These are phyloP conservation scores for Aurinia saxatilis DNA, from an alignment of 345 rosid species.

Conservation along the genomic window DNA sequence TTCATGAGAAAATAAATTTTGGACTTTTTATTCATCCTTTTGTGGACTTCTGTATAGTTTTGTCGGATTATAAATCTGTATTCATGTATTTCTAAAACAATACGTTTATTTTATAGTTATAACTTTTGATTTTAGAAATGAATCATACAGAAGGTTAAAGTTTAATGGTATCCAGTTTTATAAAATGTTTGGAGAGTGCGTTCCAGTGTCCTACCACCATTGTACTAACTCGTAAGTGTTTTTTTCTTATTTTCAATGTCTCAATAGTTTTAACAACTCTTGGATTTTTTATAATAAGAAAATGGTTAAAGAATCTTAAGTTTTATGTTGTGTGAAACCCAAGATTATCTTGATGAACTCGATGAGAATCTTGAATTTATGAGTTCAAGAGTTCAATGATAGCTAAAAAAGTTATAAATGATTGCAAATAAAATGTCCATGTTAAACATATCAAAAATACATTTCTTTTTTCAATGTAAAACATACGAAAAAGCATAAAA, in stretches of 20 bases:
- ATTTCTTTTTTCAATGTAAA: no score
- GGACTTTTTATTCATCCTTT: constrained; percentile 15
- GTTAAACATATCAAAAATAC: no score
- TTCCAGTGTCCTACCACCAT: constrained; percentile 17
- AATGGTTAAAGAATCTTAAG: neutral
- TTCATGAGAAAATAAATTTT: constrained; percentile 7
- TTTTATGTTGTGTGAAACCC: neutral
- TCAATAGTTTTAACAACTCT: neutral
- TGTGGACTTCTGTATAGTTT: constrained; percentile 16
- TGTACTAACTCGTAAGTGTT: constrained; percentile 11
- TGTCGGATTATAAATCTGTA: constrained; percentile 14
- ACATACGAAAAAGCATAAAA: no score
- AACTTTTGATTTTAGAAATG: no score
- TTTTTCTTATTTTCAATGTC: neutral
- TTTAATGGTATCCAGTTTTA: neutral
- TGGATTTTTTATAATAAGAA: neutral
- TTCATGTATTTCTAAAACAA: neutral
- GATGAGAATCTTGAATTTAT: neutral
- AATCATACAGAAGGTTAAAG: neutral
- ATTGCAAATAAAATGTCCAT: neutral
- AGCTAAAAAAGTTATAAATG: neutral
- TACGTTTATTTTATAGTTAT: no score
- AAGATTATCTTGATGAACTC: neutral
- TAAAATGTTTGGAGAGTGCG: constrained; percentile 15
- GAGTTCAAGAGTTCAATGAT: neutral